Conservation (phyloP, 2,329 filamentous ascomycete genomes). For the Beauveria sp. region DNA sequence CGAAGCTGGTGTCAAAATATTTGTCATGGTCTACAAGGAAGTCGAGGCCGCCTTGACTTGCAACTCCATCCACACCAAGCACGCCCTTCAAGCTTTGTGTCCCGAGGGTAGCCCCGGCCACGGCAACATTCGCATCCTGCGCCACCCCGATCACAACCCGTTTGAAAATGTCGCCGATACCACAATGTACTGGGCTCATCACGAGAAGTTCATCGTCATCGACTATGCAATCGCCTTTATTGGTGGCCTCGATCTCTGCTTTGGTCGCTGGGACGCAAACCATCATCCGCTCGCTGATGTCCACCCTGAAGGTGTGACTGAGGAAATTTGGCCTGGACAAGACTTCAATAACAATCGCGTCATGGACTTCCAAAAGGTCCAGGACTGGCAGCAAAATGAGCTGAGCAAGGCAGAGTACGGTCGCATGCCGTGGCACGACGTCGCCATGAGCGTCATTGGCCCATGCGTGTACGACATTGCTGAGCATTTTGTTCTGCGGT, state of each 20-base stretch:
- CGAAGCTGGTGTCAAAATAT: slow-evolving; percentile 91
- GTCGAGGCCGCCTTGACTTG: slow-evolving; percentile 75
- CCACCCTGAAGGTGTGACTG: slow-evolving; percentile 71
- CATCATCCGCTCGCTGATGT: slow-evolving; percentile 83
- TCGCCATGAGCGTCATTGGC: slow-evolving; percentile 84
- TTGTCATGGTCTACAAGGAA: slow-evolving; percentile 87
- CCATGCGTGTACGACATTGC: slow-evolving; percentile 90
- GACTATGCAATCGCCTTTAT: slow-evolving; percentile 90
- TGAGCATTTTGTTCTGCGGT: slow-evolving; percentile 87
- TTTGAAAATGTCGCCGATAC: slow-evolving; percentile 91
- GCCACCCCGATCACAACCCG: slow-evolving; percentile 92
- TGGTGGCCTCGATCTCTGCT: slow-evolving; percentile 89
- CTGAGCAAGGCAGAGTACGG: slow-evolving; percentile 85
- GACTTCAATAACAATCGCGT: slow-evolving; percentile 98
- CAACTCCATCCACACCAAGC: slow-evolving; percentile 89
- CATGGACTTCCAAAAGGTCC: slow-evolving; percentile 87
- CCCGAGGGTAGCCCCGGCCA: slow-evolving; percentile 73
- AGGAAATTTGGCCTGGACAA: slow-evolving; percentile 89
- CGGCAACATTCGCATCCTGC: slow-evolving; percentile 82
- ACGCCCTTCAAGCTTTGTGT: slow-evolving; percentile 70
- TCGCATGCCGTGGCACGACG: slow-evolving; percentile 98
- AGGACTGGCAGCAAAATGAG: slow-evolving; percentile 90
- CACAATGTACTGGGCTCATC: slow-evolving; percentile 97
- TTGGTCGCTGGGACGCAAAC: slow-evolving; percentile 84
- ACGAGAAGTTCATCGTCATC: slow-evolving; percentile 95